Percentiles rank a stretch among this genome's conserved stretches.
Evolutionary conservation across 495 filamentous ascomycete genomes (phyloP).

Genomic region (Penicillium antarcticum): DNA sequence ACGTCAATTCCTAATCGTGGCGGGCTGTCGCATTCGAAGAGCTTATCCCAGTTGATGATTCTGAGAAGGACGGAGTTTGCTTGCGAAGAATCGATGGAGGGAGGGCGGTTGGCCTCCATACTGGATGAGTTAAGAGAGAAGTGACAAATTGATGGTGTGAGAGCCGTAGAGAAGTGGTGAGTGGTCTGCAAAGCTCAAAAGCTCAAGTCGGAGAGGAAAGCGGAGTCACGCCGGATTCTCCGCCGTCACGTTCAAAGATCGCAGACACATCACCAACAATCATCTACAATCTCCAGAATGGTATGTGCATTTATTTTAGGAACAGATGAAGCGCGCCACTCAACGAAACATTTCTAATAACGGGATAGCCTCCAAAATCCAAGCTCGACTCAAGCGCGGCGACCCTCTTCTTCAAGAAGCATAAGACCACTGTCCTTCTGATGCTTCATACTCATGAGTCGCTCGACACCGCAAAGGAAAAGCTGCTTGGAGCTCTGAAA

Average conservation of each 20-base stretch:
- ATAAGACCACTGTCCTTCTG: slow-evolving; percentile 73
- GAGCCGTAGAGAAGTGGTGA: not conserved
- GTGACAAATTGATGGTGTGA: not conserved
- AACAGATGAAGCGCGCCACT: not conserved
- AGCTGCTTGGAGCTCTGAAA: slow-evolving; percentile 57
- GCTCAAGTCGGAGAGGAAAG: not conserved
- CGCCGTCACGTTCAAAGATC: slow-evolving; percentile 10
- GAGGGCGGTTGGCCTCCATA: slow-evolving; percentile 27
- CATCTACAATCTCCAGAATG: slow-evolving; percentile 8
- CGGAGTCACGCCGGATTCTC: slow-evolving; percentile 13
- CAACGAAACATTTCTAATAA: not conserved
- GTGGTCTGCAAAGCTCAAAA: slow-evolving; percentile 1
- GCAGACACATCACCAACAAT: not conserved
- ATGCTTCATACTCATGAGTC: slow-evolving; percentile 59
- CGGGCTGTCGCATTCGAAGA: slow-evolving; percentile 41
- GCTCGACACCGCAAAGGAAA: slow-evolving; percentile 58
- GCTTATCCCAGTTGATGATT: slow-evolving; percentile 38
- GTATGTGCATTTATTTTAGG: slow-evolving; percentile 1
- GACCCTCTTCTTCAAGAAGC: slow-evolving; percentile 76
- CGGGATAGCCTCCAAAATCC: slow-evolving; percentile 17
- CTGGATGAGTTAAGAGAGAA: not conserved
- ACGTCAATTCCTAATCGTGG: slow-evolving; percentile 64
- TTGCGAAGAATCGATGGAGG: slow-evolving; percentile 3
- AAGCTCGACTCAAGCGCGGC: slow-evolving; percentile 40
- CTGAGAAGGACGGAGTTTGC: slow-evolving; percentile 27